phyloP scores from a whole-genome alignment of 768 basidiomycete species.

The Lentinula edodes region DNA sequence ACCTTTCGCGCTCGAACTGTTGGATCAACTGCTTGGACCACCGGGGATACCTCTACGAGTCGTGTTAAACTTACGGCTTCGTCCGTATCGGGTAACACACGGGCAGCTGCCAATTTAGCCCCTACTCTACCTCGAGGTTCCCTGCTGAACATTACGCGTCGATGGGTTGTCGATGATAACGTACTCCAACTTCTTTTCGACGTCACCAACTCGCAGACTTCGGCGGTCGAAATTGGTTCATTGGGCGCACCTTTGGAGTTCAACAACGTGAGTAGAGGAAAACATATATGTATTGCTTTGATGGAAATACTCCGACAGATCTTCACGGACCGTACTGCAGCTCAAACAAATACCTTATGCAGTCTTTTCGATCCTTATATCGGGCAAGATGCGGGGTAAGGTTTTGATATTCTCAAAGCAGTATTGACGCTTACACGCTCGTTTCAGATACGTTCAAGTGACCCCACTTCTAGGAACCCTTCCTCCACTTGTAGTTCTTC shows the following conservation, averaged over 20 bases:
- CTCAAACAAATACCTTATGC: slow-evolving; percentile 46
- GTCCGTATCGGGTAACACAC: slow-evolving; percentile 33
- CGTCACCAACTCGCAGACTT: slow-evolving; percentile 40
- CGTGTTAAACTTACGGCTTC: slow-evolving; percentile 34
- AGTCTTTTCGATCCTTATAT: slow-evolving; percentile 55
- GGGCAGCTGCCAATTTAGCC: slow-evolving; percentile 43
- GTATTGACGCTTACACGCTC: not conserved
- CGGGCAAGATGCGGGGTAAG: slow-evolving; percentile 52
- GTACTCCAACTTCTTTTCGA: slow-evolving; percentile 45
- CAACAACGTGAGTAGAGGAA: slow-evolving; percentile 38
- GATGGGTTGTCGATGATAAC: slow-evolving; percentile 38
- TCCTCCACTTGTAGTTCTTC: slow-evolving; percentile 44
- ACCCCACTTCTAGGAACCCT: slow-evolving; percentile 51
- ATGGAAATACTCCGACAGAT: slow-evolving; percentile 27
- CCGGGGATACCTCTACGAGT: slow-evolving; percentile 37
- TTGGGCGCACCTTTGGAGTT: slow-evolving; percentile 50
- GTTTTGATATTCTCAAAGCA: slow-evolving; percentile 17
- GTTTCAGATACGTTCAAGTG: slow-evolving; percentile 18
- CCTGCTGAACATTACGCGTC: slow-evolving; percentile 43
- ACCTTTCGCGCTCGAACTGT: slow-evolving; percentile 44
- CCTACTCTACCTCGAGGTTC: slow-evolving; percentile 42
- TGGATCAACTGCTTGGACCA: slow-evolving; percentile 41
- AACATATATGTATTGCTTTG: not conserved
- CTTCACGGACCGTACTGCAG: slow-evolving; percentile 47
- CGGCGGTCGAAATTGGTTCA: slow-evolving; percentile 48